Percentiles rank a stretch among this genome's conserved stretches.
These are phyloP conservation scores for Curvularia verruculosa DNA, from an alignment of 2,329 filamentous ascomycete genomes.

Conservation along the genomic window DNA sequence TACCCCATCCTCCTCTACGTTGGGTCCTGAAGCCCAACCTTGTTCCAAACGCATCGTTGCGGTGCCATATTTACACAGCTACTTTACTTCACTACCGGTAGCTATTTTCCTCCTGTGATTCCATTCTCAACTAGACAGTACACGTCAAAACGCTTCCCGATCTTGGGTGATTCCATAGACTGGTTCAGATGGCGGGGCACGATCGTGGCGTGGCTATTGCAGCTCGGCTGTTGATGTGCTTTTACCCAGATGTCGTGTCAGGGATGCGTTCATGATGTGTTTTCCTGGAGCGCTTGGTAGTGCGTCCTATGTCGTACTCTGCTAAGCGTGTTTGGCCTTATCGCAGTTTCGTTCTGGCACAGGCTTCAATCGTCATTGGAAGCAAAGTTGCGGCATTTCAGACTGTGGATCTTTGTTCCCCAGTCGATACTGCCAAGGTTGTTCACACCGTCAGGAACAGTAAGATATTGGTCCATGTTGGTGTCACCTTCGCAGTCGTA, in stretches of 20 bases:
- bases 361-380: conserved; percentile 12
- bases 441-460: conserved; percentile 40
- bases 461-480: conserved; percentile 26
- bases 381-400: conserved; percentile 34
- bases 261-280: not conserved
- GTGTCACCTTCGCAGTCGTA: conserved; percentile 38
- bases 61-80: conserved; percentile 2
- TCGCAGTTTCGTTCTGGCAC: not conserved
- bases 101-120: not conserved
- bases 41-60: not conserved
- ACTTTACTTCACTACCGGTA: not conserved
- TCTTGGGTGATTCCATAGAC: not conserved
- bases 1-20: not conserved
- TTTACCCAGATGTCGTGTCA: not conserved
- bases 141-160: not conserved
- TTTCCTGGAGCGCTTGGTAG: not conserved
- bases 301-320: not conserved
- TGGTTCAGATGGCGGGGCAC: not conserved
- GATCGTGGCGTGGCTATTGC: not conserved
- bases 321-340: not conserved
- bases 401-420: conserved; percentile 36
- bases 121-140: not conserved
- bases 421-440: conserved; percentile 40
- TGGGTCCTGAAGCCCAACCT: not conserved
- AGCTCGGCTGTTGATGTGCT: not conserved